These are phyloP conservation scores for Kernera saxatilis DNA, from an alignment of 345 rosid genomes.

Conservation along the genomic window DNA sequence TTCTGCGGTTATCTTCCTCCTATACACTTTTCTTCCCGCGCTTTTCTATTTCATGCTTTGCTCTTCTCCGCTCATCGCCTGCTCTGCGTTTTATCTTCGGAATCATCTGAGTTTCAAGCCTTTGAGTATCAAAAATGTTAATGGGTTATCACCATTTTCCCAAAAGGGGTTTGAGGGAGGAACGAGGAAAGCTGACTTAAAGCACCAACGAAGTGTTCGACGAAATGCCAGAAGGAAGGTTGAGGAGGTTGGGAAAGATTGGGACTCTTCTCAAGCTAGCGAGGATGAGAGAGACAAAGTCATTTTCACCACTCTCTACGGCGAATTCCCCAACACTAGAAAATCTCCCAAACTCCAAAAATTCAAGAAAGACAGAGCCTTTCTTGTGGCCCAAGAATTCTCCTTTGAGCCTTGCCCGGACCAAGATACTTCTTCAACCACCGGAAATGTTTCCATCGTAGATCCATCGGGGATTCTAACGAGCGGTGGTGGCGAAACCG, in stretches of 20 bases:
- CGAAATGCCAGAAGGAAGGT: slow-evolving; percentile 38
- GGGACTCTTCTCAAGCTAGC: slow-evolving; percentile 25
- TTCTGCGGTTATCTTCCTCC: slow-evolving; percentile 26
- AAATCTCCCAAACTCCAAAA: slow-evolving; percentile 1
- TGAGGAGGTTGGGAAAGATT: slow-evolving; percentile 30
- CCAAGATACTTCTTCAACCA: background rate
- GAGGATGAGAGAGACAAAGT: slow-evolving; percentile 15
- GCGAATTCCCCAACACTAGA: slow-evolving; percentile 3
- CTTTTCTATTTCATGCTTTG: slow-evolving; percentile 45
- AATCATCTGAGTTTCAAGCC: slow-evolving; percentile 17
- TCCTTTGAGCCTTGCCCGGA: background rate
- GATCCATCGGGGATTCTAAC: slow-evolving; percentile 12
- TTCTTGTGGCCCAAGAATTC: slow-evolving; percentile 11
- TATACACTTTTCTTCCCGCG: slow-evolving; percentile 47
- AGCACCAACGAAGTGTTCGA: slow-evolving; percentile 42
- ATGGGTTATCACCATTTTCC: slow-evolving; percentile 3
- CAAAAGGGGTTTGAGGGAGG: slow-evolving; percentile 9
- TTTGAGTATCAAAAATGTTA: background rate
- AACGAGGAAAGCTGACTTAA: slow-evolving; percentile 19
- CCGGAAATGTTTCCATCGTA: background rate
- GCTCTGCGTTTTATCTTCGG: slow-evolving; percentile 28
- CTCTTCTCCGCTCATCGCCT: slow-evolving; percentile 38
- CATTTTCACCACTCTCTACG: slow-evolving; percentile 5
- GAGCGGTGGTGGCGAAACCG: slow-evolving; percentile 28
- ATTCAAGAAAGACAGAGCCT: slow-evolving; percentile 9